phyloP scores from a whole-genome alignment of 257 asterid species.

The Rubia yunnanensis region DNA sequence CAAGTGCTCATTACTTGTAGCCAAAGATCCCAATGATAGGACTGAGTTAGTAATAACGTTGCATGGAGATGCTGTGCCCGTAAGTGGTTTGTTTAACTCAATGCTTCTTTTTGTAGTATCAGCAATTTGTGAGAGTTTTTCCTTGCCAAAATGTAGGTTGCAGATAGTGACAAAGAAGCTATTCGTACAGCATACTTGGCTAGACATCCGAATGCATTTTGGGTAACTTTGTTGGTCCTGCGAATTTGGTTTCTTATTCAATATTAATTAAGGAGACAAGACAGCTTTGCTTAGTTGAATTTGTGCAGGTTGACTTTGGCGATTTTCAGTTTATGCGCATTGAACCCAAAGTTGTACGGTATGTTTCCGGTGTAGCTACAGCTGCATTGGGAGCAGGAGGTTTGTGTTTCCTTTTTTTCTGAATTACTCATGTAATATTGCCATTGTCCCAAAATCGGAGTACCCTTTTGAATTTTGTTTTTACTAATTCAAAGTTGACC shows the following conservation, averaged over 20 bases:
- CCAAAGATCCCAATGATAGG: conserved; percentile 91
- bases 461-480: background rate
- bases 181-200: conserved; percentile 71
- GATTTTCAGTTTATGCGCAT: conserved; percentile 86
- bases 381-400: conserved; percentile 95
- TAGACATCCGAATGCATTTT: conserved; percentile 83
- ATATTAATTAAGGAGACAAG: conserved; percentile 11
- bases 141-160: conserved; percentile 31
- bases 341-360: conserved; percentile 71
- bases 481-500: too few relatives aligned
- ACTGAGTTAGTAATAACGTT: conserved; percentile 68
- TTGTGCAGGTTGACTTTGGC: conserved; percentile 87
- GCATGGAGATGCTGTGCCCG: conserved; percentile 84
- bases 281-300: conserved; percentile 9
- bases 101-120: background rate
- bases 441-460: background rate
- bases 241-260: conserved; percentile 5
- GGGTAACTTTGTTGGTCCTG: conserved; percentile 43
- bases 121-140: background rate
- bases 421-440: conserved; percentile 4
- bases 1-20: conserved; percentile 88
- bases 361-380: conserved; percentile 87
- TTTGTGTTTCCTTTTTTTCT: conserved; percentile 21
- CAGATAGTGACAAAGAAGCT: conserved; percentile 41
- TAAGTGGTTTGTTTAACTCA: conserved; percentile 26